Percentiles rank a stretch among this genome's conserved stretches.
Conservation (phyloP, 768 basidiomycete species). For the Boletus reticulatus region DNA sequence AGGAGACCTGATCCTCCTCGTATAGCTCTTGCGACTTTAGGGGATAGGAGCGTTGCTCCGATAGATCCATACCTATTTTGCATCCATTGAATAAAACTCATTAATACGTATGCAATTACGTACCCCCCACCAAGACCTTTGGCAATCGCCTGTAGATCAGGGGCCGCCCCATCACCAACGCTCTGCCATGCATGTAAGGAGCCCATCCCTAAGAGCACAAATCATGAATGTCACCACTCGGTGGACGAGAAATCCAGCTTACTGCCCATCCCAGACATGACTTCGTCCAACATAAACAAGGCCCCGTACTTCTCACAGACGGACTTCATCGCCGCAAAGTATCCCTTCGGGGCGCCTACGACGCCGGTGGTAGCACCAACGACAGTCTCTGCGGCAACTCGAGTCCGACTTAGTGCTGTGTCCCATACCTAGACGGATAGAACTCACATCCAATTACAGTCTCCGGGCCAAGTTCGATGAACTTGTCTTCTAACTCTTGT, state of each 20-base stretch:
- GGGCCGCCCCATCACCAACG: constrained; percentile 71
- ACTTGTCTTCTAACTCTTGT: constrained; percentile 83
- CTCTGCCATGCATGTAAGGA: constrained; percentile 86
- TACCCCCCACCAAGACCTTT: constrained; percentile 91
- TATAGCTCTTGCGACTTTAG: constrained; percentile 68
- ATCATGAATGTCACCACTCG: background rate
- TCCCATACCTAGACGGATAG: background rate
- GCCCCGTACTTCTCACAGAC: constrained; percentile 72
- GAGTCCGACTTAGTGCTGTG: background rate
- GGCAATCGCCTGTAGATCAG: constrained; percentile 86
- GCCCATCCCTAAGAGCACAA: constrained; percentile 63
- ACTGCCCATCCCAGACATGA: constrained; percentile 93
- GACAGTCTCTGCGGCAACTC: constrained; percentile 84
- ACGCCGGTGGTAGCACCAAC: constrained; percentile 84
- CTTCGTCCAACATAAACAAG: constrained; percentile 86
- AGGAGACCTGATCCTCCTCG: constrained; percentile 65
- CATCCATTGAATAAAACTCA: constrained; percentile 3
- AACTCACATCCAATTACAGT: constrained; percentile 78
- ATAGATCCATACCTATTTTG: constrained; percentile 69
- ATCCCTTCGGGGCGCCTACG: constrained; percentile 75
- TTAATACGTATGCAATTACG: constrained; percentile 17
- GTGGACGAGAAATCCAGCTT: constrained; percentile 29
- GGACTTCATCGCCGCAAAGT: constrained; percentile 81
- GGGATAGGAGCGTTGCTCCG: constrained; percentile 76
- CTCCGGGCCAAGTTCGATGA: constrained; percentile 75